Base-by-base conservation (phyloP, 139 green algal genomes). In the Haematococcus lacustris region DNA sequence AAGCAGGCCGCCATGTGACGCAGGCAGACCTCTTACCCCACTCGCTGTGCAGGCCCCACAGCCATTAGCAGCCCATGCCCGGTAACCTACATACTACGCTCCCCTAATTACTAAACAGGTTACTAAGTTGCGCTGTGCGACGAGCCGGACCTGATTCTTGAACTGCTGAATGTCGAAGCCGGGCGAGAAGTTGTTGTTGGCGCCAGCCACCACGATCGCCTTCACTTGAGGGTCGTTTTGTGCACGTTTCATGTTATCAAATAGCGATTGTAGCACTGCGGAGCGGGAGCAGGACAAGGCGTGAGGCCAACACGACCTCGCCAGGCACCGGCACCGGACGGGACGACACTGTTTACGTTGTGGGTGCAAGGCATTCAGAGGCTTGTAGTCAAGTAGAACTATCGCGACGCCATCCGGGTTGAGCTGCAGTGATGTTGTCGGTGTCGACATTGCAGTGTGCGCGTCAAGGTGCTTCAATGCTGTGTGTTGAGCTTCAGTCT, bases 351-450 rank as follows among this genome's bases (percentile, higher is more conserved):
- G 1, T 65, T 74, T 37, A 92, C 91, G 86, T 50, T 83, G 67
- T 0, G 93, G 91, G 67, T 97, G 92, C 73, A 98, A 76, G 1
- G 95, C 92, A 71, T 99, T 99, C 1, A 99, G 91, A 1, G 95
- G 95, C 28, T 93, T 90, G 76, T 98, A 97, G 60, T 66, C 51
- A 1, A 99, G 82, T 4, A 86, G 93, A 28, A 99, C 88, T 6
- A 98, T 73, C 0, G 91, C 94, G 1, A 99, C 88, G 13, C 91
- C 93, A 62, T 90, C 86, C 0, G 71, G 34, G 21, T 81, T 79
- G 33, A 85, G 71, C 1, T 77, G 64, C 33, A 82, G 80, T 6
- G 71, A 35, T 0, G 80, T 74, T 26, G 62, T 62, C 1, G 80
- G 76, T 37, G 53, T 39, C 38, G 47, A 64, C 71, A 70, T 70